Percentiles rank a stretch among this genome's conserved stretches.
Conservation (phyloP, 228 moss, liverwort and hornwort genomes). For the Sphagnum magellanicum region DNA sequence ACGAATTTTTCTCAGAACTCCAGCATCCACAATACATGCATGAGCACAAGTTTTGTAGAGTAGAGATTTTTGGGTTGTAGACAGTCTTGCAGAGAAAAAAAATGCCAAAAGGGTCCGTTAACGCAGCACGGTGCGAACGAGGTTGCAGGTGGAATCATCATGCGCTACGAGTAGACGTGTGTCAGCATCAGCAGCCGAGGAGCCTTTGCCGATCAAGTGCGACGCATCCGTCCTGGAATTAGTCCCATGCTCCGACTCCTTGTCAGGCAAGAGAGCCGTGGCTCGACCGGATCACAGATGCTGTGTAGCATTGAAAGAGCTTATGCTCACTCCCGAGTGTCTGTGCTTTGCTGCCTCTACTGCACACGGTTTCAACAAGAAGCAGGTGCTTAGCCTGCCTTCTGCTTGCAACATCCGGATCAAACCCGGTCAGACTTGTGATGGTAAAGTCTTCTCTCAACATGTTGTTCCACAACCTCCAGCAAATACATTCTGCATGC, state of each 20-base stretch:
- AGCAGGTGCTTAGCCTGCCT: constrained; percentile 25
- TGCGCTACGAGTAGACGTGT: no score
- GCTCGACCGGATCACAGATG: constrained; percentile 14
- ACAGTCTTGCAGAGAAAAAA: no score
- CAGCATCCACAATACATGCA: no score
- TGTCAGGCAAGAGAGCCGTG: constrained; percentile 18
- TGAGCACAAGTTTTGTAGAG: no score
- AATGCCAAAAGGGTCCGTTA: no score
- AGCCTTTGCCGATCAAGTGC: constrained; percentile 21
- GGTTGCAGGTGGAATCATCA: no score
- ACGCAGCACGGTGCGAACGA: no score
- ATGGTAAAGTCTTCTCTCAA: constrained; percentile 7
- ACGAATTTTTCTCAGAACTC: no score
- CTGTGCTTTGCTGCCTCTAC: constrained; percentile 33
- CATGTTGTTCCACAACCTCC: no score
- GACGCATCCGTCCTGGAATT: constrained; percentile 30
- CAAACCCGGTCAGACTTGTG: constrained; percentile 24
- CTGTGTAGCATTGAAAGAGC: constrained; percentile 33
- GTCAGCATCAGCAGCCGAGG: neutral
- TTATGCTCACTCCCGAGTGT: constrained; percentile 28
- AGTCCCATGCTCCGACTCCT: constrained; percentile 23
- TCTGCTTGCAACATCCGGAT: constrained; percentile 23
- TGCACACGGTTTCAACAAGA: constrained; percentile 27
- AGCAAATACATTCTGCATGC: no score
- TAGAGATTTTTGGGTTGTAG: no score